phyloP scores from a whole-genome alignment of 2,329 filamentous ascomycete species.

The Raffaelea deltoideospora region DNA sequence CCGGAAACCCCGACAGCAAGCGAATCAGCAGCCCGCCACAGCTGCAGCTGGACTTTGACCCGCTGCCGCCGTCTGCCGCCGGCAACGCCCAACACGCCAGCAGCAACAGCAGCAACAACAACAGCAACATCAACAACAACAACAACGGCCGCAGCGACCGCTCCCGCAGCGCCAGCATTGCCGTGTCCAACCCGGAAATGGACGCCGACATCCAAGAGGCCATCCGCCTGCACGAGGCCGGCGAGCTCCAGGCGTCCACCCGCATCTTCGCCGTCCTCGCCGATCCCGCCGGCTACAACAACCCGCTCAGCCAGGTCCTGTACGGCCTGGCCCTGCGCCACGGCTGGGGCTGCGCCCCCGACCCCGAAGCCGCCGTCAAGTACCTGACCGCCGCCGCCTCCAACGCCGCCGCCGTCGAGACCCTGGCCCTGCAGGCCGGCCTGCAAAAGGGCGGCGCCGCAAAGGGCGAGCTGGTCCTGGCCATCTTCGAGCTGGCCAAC shows the following conservation, averaged over 20 bases:
- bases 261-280: conserved; percentile 71
- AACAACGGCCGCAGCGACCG: conserved; percentile 3
- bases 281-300: conserved; percentile 71
- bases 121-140: not conserved
- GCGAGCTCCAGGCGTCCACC: conserved; percentile 68
- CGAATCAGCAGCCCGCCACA: too few species aligned
- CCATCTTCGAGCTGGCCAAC: conserved; percentile 89
- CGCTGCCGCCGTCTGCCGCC: too few species aligned
- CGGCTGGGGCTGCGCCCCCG: conserved; percentile 73
- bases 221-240: conserved; percentile 82
- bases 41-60: too few species aligned
- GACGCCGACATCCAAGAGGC: conserved; percentile 79
- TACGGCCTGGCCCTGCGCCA: conserved; percentile 87
- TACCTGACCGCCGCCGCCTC: conserved; percentile 82
- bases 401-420: conserved; percentile 78
- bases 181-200: conserved; percentile 34
- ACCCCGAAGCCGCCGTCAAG: conserved; percentile 58
- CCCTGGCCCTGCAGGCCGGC: conserved; percentile 69
- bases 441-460: conserved; percentile 87
- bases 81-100: too few species aligned
- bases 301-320: conserved; percentile 86
- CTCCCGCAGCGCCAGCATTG: conserved; percentile 10
- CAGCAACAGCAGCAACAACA: conserved; percentile 12
- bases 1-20: too few species aligned
- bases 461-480: conserved; percentile 89